A percentile compares a stretch with the other conserved stretches of the same genome.
These are phyloP conservation scores for Botrytis paeoniae DNA, from an alignment of 2,329 filamentous ascomycete species.

Conservation along the genomic window DNA sequence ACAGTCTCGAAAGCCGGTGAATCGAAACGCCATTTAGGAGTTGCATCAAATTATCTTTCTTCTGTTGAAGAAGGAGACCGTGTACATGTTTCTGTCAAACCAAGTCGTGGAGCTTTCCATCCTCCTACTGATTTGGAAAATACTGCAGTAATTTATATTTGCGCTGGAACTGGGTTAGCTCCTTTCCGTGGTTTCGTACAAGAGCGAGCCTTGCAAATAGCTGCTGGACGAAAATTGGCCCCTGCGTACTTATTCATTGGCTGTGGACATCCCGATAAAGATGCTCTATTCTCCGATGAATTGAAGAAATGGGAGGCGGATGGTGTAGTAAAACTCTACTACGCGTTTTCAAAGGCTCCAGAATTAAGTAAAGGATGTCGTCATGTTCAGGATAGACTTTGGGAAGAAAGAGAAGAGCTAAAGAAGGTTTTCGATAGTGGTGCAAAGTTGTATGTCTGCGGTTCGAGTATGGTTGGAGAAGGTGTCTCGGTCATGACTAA, in stretches of 20 bases:
- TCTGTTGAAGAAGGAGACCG: constrained; percentile 41
- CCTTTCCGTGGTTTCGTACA: constrained; percentile 37
- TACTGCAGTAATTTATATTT: constrained; percentile 38
- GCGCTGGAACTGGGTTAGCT: constrained; percentile 38
- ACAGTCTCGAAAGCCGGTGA: constrained; percentile 42
- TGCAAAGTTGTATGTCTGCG: constrained; percentile 23
- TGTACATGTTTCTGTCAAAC: constrained; percentile 41
- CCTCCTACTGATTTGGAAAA: constrained; percentile 30
- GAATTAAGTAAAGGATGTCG: constrained; percentile 12
- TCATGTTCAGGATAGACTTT: constrained; percentile 23
- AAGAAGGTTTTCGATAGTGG: constrained; percentile 18
- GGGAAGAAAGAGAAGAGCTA: constrained; percentile 21
- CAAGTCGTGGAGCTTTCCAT: constrained; percentile 39
- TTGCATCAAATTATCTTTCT: constrained; percentile 49
- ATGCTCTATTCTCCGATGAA: constrained; percentile 44
- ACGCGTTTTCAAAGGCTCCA: constrained; percentile 11
- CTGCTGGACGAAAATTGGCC: constrained; percentile 20
- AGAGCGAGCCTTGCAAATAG: constrained; percentile 19
- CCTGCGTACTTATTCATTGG: constrained; percentile 48
- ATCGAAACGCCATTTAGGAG: constrained; percentile 42
- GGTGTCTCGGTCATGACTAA: constrained; percentile 15
- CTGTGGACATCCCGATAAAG: constrained; percentile 43
- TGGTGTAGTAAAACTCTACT: constrained; percentile 21
- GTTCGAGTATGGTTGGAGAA: constrained; percentile 19
- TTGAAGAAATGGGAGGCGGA: constrained; percentile 34